Percentiles rank a stretch among this genome's conserved stretches.
These are phyloP conservation scores for Suzukiozyma palmioleophila DNA, from an alignment of 1,139 yeast genomes.

Conservation along the genomic window DNA sequence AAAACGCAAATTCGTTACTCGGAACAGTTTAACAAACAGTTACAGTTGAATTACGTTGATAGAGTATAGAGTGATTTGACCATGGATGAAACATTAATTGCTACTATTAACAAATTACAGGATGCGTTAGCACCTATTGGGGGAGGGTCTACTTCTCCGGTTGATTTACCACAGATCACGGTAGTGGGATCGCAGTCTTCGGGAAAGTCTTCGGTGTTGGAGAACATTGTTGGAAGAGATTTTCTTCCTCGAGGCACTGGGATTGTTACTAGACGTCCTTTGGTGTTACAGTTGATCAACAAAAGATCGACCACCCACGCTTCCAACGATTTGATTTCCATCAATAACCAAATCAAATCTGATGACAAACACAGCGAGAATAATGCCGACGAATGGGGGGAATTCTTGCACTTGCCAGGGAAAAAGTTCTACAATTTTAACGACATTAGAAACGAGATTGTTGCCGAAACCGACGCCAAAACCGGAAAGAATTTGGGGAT, in stretches of 20 bases:
- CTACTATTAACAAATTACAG: conserved; percentile 88
- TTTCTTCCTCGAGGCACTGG: conserved; percentile 95
- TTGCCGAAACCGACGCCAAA: conserved; percentile 87
- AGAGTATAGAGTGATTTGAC: conserved; percentile 2
- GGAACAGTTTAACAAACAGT: too few species aligned
- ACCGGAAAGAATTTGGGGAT: conserved; percentile 94
- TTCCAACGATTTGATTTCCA: conserved; percentile 25
- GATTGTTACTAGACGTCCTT: conserved; percentile 90
- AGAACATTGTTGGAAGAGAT: conserved; percentile 92
- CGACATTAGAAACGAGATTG: conserved; percentile 87
- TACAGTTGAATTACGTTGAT: too few species aligned
- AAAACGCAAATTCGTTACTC: too few species aligned
- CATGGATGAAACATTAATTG: conserved; percentile 89
- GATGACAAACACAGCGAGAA: conserved; percentile 58
- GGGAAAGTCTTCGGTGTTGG: conserved; percentile 91
- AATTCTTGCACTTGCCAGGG: conserved; percentile 87
- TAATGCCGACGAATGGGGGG: conserved; percentile 96
- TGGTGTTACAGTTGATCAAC: conserved; percentile 77
- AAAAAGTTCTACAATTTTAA: conserved; percentile 86
- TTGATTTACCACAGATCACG: conserved; percentile 92
- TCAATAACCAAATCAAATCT: conserved; percentile 33
- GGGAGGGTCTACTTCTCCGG: conserved; percentile 77
- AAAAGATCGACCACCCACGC: conserved; percentile 41
- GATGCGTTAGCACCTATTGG: conserved; percentile 94
- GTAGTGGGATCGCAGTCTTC: conserved; percentile 95